Base-by-base conservation (phyloP, 2,329 filamentous ascomycete species). In the Beauveria sp. region DNA sequence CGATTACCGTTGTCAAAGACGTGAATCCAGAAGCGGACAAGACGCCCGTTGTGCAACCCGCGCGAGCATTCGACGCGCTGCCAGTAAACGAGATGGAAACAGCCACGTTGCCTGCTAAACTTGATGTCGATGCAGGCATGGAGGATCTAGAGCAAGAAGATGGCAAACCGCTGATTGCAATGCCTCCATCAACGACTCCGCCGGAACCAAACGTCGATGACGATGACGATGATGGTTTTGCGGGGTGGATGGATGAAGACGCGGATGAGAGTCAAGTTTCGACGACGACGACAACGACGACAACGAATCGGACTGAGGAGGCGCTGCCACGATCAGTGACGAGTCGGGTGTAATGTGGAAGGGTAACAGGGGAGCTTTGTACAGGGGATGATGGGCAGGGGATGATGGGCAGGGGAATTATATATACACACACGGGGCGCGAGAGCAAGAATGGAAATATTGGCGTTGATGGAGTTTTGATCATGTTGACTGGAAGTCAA, bases 211-310 rank as follows among this genome's bases (percentile, higher is more conserved):
- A 34, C n/a, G 59, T 51, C 5, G 55, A 66, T 2, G 69, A 68
- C 10, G 66, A 67, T 3, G 69, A 68, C 12, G 66, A 68, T 26
- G 68, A 69, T 9, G 68, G 67, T 22, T 68, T 65, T 41, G 69
- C 67, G 12, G 66, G 69, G 7, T 70, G 69, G 69, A 64, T 70
- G 57, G 67, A 70, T 18, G 67, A 70, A 20, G 54, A 46, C 41
- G 20, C 18, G 2, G 28, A 28, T n/a, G 53, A 28, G 34, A 37
- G 34, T 37, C 12, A 37, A 2, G 14, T 37, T 6, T 14, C 55
- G 66, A 70, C n/a, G 66, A 70, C 24, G 54, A 46, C 41, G 16
- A 16, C n/a, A n/a, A n/a, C 16, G n/a, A 28, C 24, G 40, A n/a
- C 56, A 26, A 26, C 40, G 22, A 26, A 9, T 8, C 46, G 5